Base-by-base conservation (phyloP, 225 moss, liverwort and hornwort species). In the Bryum argenteum region DNA sequence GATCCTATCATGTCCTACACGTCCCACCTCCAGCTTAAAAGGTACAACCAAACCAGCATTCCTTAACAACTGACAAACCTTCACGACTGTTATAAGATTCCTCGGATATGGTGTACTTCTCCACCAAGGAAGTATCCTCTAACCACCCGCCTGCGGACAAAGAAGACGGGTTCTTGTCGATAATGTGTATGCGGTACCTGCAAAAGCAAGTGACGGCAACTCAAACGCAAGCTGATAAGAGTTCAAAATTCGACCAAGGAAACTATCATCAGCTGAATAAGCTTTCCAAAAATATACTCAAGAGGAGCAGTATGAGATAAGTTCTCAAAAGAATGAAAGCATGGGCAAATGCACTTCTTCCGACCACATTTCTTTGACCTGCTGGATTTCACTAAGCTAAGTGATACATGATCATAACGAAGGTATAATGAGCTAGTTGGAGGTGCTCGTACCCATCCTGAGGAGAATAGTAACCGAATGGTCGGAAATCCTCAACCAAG, bases 91-190 rank as follows among this genome's bases (percentile, higher is more conserved):
- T 88, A 78, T 98, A 98, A n/a, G 90, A 70, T 9, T 91, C 94
- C 74, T 98, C 97, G 15, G 97, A 94, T 38, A 98, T 98, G 8
- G 73, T 76, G 64, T 92, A 98, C 71, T 98, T 98, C 52, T 98
- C 92, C 75, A 98, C 88, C 68, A 98, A 85, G 28, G 97, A 98
- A 63, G 89, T 89, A 61, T 98, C 92, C 54, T 98, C 97, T 72
- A 98, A 82, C 94, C 94, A 98, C 38, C 97, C 97, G 75, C 94
- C 94, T 61, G 97, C 92, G 16, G 97, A 94, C 61, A 94, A 79
- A 58, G 97, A 98, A 19, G 84, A 79, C 48, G 92, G 97, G 69
- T 98, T 89, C 80, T 82, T 81, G 80, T 98, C 97, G 75, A 94
- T 56, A 61, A 98, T 65, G 71, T 98, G 94, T 38, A 98, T 82